phyloP scores from a whole-genome alignment of 306 rosid genomes.

The Rosa lucieae region DNA sequence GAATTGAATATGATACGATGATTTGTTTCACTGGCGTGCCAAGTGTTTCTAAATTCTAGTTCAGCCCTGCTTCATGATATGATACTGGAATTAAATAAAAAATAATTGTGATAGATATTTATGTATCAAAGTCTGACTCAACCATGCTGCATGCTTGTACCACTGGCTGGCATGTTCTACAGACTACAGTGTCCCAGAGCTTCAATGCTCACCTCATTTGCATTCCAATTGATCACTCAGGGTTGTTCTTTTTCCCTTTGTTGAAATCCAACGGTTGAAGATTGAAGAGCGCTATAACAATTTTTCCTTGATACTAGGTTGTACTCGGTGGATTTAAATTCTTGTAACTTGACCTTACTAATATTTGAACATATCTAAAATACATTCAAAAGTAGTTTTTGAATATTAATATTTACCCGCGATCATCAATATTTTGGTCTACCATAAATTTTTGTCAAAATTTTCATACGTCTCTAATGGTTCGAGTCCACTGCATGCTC shows the following conservation, averaged over 20 bases:
- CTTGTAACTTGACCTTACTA: background rate
- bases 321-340: background rate
- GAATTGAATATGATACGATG: background rate
- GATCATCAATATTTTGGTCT: background rate
- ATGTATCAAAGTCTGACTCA: no score
- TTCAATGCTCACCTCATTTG: background rate
- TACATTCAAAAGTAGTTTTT: background rate
- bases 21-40: background rate
- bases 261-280: background rate
- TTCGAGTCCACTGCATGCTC: background rate
- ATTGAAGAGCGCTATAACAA: background rate
- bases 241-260: background rate
- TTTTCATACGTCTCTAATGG: background rate
- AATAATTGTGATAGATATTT: no score
- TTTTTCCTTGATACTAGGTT: background rate
- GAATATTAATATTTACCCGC: background rate
- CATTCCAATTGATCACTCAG: background rate
- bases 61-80: no score
- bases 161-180: background rate
- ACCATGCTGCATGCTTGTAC: no score
- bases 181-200: background rate
- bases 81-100: no score
- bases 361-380: background rate
- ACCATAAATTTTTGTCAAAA: background rate
- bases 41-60: background rate